Conservation (phyloP, 2,329 filamentous ascomycete genomes). For the Ramularia endophylla region DNA sequence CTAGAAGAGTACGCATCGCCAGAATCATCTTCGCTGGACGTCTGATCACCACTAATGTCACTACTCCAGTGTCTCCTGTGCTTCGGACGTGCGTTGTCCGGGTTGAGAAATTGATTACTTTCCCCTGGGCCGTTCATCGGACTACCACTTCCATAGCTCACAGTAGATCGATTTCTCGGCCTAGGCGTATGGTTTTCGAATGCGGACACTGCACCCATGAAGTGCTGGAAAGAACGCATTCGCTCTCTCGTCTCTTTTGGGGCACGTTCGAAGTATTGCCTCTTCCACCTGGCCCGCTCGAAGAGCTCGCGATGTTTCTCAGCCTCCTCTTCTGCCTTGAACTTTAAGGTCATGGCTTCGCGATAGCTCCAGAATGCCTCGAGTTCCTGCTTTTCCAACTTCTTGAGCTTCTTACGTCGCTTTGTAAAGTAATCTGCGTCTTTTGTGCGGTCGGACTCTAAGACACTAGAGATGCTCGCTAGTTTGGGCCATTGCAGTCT, state of each 20-base stretch:
- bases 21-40: slow-evolving; percentile 26
- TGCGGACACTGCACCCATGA: slow-evolving; percentile 25
- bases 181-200: slow-evolving; percentile 20
- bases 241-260: slow-evolving; percentile 27
- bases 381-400: slow-evolving; percentile 26
- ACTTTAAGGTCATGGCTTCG: slow-evolving; percentile 28
- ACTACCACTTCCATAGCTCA: slow-evolving; percentile 20
- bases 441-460: slow-evolving; percentile 10
- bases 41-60: slow-evolving; percentile 31
- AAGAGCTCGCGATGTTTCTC: slow-evolving; percentile 24
- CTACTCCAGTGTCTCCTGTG: slow-evolving; percentile 29
- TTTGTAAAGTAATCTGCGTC: slow-evolving; percentile 22
- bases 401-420: slow-evolving; percentile 27
- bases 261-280: slow-evolving; percentile 29
- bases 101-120: slow-evolving; percentile 16
- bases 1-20: slow-evolving; percentile 8
- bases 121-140: slow-evolving; percentile 17
- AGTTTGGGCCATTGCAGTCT: slow-evolving; percentile 9
- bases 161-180: slow-evolving; percentile 18
- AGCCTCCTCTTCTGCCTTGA: slow-evolving; percentile 27
- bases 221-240: slow-evolving; percentile 25
- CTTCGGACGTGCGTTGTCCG: slow-evolving; percentile 18
- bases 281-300: slow-evolving; percentile 27
- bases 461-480: slow-evolving; percentile 1
- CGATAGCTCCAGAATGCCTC: slow-evolving; percentile 26